Conservation (phyloP, 2,329 filamentous ascomycete species). For the Cercospora zeae-maydis region DNA sequence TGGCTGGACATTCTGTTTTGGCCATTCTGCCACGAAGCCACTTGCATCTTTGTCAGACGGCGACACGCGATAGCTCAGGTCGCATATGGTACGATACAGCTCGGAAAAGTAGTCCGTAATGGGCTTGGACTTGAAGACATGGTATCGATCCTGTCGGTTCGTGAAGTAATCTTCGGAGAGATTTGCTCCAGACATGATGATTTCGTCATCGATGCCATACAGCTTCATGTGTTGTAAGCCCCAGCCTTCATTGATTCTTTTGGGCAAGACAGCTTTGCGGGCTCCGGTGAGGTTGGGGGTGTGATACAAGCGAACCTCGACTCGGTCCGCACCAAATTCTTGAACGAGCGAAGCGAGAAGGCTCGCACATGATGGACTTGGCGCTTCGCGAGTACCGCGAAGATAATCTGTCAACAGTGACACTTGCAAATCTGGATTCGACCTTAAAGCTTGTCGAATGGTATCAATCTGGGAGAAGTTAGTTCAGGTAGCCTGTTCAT, state of each 20-base stretch:
- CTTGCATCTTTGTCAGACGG: conserved; percentile 51
- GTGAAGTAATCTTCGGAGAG: conserved; percentile 93
- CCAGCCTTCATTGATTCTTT: conserved; percentile 95
- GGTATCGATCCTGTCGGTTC: conserved; percentile 90
- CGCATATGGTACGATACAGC: conserved; percentile 73
- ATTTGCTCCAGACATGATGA: conserved; percentile 94
- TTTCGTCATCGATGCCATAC: conserved; percentile 91
- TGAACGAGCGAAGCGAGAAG: conserved; percentile 76
- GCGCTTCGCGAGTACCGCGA: conserved; percentile 85
- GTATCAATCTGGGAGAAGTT: conserved; percentile 61
- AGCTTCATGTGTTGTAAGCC: conserved; percentile 98
- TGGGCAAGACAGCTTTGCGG: conserved; percentile 78
- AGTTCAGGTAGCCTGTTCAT: neutral
- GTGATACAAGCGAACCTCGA: conserved; percentile 96
- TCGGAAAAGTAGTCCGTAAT: conserved; percentile 78
- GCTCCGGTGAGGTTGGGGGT: conserved; percentile 90
- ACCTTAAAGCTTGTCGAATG: conserved; percentile 68
- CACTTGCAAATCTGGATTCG: conserved; percentile 72
- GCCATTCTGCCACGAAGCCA: conserved; percentile 66
- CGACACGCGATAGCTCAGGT: conserved; percentile 74
- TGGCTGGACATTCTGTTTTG: conserved; percentile 66
- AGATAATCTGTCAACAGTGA: conserved; percentile 90
- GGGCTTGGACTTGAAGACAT: conserved; percentile 75
- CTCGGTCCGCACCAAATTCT: conserved; percentile 78
- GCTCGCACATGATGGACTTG: conserved; percentile 80